phyloP scores from a whole-genome alignment of 805 yeast genomes.

The Candida ficus region DNA sequence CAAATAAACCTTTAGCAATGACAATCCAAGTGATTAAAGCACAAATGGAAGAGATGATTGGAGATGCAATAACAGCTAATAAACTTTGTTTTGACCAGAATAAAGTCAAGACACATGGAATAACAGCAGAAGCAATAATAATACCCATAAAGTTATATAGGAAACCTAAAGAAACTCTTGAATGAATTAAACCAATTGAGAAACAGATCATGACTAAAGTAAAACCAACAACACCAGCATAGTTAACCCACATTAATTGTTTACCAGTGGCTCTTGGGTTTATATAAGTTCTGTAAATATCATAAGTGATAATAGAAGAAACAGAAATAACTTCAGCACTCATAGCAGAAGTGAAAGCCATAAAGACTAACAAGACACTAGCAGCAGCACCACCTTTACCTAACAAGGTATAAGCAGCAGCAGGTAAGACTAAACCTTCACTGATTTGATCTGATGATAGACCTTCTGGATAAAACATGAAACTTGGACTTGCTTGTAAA shows the following conservation, averaged over 20 bases:
- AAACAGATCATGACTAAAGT: slow-evolving; percentile 72
- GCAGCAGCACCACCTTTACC: slow-evolving; percentile 90
- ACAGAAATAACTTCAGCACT: slow-evolving; percentile 89
- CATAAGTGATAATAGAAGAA: slow-evolving; percentile 81
- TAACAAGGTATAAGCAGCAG: slow-evolving; percentile 73
- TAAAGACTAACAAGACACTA: slow-evolving; percentile 69
- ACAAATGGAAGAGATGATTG: slow-evolving; percentile 68
- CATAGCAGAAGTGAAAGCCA: slow-evolving; percentile 92
- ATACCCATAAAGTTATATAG: slow-evolving; percentile 86
- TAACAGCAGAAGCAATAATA: slow-evolving; percentile 80
- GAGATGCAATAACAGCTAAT: slow-evolving; percentile 68
- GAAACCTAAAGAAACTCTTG: slow-evolving; percentile 82
- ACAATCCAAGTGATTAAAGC: slow-evolving; percentile 71
- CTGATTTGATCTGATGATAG: slow-evolving; percentile 64
- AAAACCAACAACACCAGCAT: slow-evolving; percentile 27
- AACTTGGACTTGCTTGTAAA: slow-evolving; percentile 59
- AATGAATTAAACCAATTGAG: slow-evolving; percentile 76
- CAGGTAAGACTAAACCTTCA: slow-evolving; percentile 70
- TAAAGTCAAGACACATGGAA: slow-evolving; percentile 66
- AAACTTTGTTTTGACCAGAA: slow-evolving; percentile 61
- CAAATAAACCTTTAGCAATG: slow-evolving; percentile 39
- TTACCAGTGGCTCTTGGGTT: slow-evolving; percentile 77
- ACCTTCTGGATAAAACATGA: slow-evolving; percentile 75
- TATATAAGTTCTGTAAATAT: slow-evolving; percentile 74
- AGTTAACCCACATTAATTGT: slow-evolving; percentile 44